Conservation (phyloP, 139 green algal species). For the Tetradesmus lagerheimii region DNA sequence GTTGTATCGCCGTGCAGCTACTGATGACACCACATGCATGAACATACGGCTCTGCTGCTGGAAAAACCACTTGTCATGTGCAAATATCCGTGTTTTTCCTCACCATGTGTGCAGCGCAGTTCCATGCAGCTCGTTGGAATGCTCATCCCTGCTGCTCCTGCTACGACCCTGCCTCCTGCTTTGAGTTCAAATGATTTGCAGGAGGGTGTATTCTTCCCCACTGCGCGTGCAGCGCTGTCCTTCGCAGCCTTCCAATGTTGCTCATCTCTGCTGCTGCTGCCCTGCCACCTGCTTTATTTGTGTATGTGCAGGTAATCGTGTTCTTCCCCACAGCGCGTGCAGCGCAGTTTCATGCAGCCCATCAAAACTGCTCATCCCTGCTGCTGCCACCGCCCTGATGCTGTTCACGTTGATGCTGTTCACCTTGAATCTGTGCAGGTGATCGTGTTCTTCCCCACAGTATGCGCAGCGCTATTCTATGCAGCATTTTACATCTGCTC, state of each 20-base stretch:
- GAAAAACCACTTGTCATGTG: slow-evolving; percentile 67
- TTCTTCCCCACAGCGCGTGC: slow-evolving; percentile 93
- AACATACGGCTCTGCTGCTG: no score
- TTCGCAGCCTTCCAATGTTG: no score
- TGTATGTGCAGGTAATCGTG: slow-evolving; percentile 81
- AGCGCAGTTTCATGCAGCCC: slow-evolving; percentile 82
- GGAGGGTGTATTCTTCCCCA: slow-evolving; percentile 94
- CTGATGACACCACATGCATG: no score
- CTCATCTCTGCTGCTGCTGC: background rate
- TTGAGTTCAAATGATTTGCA: slow-evolving; percentile 63
- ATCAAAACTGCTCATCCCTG: no score
- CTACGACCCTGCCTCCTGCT: no score
- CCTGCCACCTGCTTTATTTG: no score
- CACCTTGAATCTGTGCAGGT: no score
- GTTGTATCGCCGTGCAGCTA: no score
- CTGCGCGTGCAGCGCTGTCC: slow-evolving; percentile 84
- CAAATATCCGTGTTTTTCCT: slow-evolving; percentile 94
- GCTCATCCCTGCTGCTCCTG: background rate
- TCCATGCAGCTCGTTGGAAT: no score
- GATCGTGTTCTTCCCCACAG: slow-evolving; percentile 95
- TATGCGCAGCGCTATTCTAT: slow-evolving; percentile 81
- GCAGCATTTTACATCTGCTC: no score
- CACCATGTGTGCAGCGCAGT: slow-evolving; percentile 87
- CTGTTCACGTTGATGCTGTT: no score
- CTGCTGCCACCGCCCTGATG: no score